Conservation (phyloP, 169 alveolate species). For the Theileria orientalis region DNA sequence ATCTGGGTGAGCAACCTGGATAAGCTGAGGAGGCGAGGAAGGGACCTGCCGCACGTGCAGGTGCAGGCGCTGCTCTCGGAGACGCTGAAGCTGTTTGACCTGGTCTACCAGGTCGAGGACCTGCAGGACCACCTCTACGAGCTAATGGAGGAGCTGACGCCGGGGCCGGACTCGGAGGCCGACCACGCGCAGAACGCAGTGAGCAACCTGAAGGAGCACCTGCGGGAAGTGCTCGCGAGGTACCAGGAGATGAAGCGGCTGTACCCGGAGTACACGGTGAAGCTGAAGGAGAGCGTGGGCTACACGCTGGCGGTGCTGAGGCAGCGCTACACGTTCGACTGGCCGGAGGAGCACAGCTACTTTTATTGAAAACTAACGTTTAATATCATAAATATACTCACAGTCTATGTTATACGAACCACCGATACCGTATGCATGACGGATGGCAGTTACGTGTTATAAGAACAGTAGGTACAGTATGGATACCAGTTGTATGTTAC, state of each 20-base stretch:
- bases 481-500: no score
- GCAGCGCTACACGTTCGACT: slow-evolving; percentile 55
- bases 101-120: slow-evolving; percentile 57
- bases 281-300: slow-evolving; percentile 54
- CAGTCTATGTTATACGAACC: neutral
- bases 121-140: slow-evolving; percentile 64
- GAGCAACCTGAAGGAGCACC: slow-evolving; percentile 30
- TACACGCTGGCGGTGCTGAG: slow-evolving; percentile 52
- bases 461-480: neutral
- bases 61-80: slow-evolving; percentile 54
- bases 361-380: slow-evolving; percentile 24
- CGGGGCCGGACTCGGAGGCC: slow-evolving; percentile 8
- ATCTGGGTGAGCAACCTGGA: slow-evolving; percentile 49
- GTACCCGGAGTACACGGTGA: slow-evolving; percentile 47
- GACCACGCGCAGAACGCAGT: neutral
- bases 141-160: slow-evolving; percentile 50
- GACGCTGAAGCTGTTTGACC: slow-evolving; percentile 56
- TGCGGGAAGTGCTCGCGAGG: slow-evolving; percentile 23
- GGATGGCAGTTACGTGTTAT: neutral
- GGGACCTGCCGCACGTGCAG: slow-evolving; percentile 55
- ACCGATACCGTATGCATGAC: neutral
- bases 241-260: slow-evolving; percentile 35
- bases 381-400: neutral
- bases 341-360: slow-evolving; percentile 66
- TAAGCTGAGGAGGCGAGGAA: slow-evolving; percentile 32